phyloP scores from a whole-genome alignment of 257 asterid genomes.

The Capsicum baccatum region DNA sequence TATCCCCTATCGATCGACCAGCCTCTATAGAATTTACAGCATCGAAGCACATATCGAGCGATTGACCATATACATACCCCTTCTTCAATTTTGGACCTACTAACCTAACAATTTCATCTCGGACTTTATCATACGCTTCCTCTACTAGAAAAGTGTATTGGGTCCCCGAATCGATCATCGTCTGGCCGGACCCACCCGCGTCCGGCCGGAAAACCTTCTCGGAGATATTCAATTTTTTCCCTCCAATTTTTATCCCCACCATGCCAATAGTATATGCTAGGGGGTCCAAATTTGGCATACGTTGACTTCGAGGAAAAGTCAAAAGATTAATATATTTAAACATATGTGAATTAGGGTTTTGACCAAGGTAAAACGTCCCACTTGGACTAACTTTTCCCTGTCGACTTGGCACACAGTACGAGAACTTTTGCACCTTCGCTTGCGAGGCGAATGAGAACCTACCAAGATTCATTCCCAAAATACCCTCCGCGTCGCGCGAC shows the following conservation, averaged over 20 bases:
- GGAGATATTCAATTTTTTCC: slow-evolving; percentile 56
- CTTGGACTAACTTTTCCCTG: slow-evolving; percentile 48
- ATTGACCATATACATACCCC: slow-evolving; percentile 61
- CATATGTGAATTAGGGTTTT: slow-evolving; percentile 57
- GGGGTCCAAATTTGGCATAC: slow-evolving; percentile 75
- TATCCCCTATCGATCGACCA: slow-evolving; percentile 59
- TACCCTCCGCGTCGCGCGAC: slow-evolving; percentile 72
- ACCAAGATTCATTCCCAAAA: slow-evolving; percentile 88
- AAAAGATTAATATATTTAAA: slow-evolving; percentile 56
- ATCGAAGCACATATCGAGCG: slow-evolving; percentile 81
- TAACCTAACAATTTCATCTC: slow-evolving; percentile 54
- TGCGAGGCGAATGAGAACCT: slow-evolving; percentile 75
- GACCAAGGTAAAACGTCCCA: slow-evolving; percentile 73
- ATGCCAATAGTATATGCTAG: slow-evolving; percentile 72
- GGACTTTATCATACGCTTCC: slow-evolving; percentile 57
- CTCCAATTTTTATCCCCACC: slow-evolving; percentile 61
- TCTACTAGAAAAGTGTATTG: slow-evolving; percentile 77
- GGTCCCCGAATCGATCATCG: slow-evolving; percentile 91
- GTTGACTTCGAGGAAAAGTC: slow-evolving; percentile 62
- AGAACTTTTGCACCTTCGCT: slow-evolving; percentile 62
- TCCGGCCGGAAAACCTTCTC: slow-evolving; percentile 62
- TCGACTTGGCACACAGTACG: slow-evolving; percentile 77
- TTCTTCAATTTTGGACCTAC: slow-evolving; percentile 62
- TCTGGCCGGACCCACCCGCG: slow-evolving; percentile 83
- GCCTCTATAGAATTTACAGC: slow-evolving; percentile 41